phyloP scores from a whole-genome alignment of 805 yeast species.

The Candida schatavii region DNA sequence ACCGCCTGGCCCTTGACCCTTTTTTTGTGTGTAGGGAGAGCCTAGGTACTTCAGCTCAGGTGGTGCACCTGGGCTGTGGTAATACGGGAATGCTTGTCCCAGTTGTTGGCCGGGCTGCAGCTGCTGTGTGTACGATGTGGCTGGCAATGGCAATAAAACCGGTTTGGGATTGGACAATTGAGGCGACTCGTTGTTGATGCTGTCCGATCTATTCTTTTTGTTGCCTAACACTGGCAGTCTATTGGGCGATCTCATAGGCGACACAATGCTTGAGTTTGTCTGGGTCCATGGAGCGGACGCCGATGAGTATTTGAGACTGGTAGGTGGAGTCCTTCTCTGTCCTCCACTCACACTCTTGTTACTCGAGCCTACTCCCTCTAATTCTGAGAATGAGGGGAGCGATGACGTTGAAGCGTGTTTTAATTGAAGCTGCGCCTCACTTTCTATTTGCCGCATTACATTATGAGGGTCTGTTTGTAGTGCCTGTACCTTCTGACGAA shows the following conservation, averaged over 20 bases:
- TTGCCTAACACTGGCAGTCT: conserved; percentile 24
- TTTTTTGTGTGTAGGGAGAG: conserved; percentile 4
- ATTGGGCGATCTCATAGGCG: conserved; percentile 30
- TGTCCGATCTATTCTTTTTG: conserved; percentile 23
- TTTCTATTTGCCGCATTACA: conserved; percentile 7
- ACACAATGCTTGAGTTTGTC: conserved; percentile 14
- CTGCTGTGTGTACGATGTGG: background rate
- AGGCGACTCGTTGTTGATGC: conserved; percentile 15
- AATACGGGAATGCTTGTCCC: conserved; percentile 3
- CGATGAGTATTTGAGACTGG: background rate
- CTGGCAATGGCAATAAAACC: conserved; percentile 5
- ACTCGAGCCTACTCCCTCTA: too few relatives aligned
- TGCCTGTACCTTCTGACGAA: conserved; percentile 16
- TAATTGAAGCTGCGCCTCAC: conserved; percentile 4
- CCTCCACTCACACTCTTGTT: too few relatives aligned
- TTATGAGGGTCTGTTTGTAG: conserved; percentile 14
- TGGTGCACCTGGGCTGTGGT: conserved; percentile 1
- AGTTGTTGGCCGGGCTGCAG: background rate
- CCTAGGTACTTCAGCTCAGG: conserved; percentile 5
- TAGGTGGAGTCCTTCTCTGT: conserved; percentile 1
- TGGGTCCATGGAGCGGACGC: background rate
- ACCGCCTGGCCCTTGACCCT: background rate
- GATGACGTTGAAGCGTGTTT: background rate
- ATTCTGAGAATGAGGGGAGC: conserved; percentile 23
- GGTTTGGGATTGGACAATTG: conserved; percentile 3